Base-by-base conservation (phyloP, 768 basidiomycete species). In the Russula sp. region DNA sequence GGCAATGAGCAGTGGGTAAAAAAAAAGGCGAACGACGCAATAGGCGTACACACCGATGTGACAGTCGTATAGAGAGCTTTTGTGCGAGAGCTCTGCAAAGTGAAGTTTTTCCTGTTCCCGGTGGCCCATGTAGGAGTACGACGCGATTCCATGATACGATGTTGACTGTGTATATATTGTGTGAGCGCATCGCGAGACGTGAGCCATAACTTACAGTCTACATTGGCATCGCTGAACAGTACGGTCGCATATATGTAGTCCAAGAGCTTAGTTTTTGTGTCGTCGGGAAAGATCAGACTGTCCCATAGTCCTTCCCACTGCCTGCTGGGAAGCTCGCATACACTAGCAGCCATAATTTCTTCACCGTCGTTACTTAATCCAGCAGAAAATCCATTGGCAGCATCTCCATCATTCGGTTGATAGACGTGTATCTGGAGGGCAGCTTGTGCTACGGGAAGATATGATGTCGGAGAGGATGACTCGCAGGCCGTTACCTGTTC, bases 91-190 rank as follows among this genome's bases (percentile, higher is more conserved):
- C 96, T 48, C 94, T 84, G 73, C 94, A 98, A 2, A 99, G 79
- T 1, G 92, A 94, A 0, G 97, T 98, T 77, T 99, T 98, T 14
- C 97, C 96, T 1, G 97, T 98, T 0, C 97, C 97, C 2, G 97
- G 97, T 26, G 97, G 97, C 0, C 97, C 97, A 72, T 98, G 95
- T 16, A 99, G 79, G 9, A 99, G 78, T 1, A 98, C 90, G 16
- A 99, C 88, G 2, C 96, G 86, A 72, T 98, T 98, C 94, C 95
- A 98, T 0, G 92, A 88, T 13, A 98, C 86, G 42, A 98, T 80
- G 71, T 98, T 96, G 75, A 86, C 90, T 92, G 63, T 2, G 56
- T n/a, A 40, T 5, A n/a, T 24, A 32, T 59, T 48, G 44, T 38
- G 44, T 55, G 26, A 71, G 57, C 59, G 61, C 22, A 54, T 51